Conservation (phyloP, 2,329 filamentous ascomycete species). For the Penicillium sp. region DNA sequence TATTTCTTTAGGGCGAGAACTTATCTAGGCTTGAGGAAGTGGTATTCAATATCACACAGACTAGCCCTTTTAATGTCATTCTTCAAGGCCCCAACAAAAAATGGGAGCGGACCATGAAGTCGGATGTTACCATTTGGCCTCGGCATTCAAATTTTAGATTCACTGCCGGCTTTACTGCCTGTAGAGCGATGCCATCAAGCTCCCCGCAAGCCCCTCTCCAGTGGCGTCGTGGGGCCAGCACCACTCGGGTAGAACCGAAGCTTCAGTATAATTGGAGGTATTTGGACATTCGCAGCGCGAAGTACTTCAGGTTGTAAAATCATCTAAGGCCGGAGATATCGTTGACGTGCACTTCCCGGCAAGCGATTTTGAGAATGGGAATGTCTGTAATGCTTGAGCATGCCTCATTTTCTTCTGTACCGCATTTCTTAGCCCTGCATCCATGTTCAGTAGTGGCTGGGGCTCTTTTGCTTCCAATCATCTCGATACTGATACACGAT, state of each 20-base stretch:
- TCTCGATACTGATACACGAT: slow-evolving; percentile 32
- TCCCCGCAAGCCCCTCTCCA: slow-evolving; percentile 10
- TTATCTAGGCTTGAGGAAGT: no score
- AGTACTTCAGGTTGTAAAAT: background rate
- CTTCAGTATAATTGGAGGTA: background rate
- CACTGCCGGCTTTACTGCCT: background rate
- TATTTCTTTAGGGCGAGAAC: no score
- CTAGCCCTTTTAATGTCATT: no score
- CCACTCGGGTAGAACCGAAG: background rate
- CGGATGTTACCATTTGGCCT: background rate
- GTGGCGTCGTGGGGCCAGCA: slow-evolving; percentile 13
- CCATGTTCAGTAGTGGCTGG: background rate
- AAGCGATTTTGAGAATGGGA: background rate
- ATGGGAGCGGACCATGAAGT: background rate
- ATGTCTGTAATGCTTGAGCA: background rate
- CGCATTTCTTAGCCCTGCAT: background rate
- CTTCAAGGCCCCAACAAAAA: background rate
- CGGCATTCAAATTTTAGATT: background rate
- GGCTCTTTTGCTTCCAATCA: slow-evolving; percentile 38
- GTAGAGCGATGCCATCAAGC: background rate
- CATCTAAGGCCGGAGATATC: background rate
- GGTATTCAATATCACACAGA: no score
- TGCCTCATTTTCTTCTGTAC: background rate
- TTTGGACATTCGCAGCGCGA: background rate
- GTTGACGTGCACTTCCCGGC: no score